phyloP scores from a whole-genome alignment of 1,284 basidiomycete species.

The Vanrija sp. region DNA sequence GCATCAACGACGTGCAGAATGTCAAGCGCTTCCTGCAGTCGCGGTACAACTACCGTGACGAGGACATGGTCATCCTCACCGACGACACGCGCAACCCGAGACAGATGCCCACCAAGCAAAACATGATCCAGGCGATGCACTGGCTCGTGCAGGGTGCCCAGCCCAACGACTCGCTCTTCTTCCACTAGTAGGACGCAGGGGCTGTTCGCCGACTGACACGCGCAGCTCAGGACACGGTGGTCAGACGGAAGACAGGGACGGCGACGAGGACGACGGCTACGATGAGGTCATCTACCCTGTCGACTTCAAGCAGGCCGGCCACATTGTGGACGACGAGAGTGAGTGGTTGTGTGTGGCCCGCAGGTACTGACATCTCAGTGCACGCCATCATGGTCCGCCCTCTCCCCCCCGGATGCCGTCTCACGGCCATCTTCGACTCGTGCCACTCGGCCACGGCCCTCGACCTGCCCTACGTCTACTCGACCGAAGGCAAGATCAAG shows the following conservation, averaged over 20 bases:
- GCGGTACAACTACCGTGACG: constrained; percentile 64
- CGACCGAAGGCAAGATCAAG: constrained; percentile 79
- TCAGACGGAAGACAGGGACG: constrained; percentile 65
- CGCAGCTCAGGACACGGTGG: constrained; percentile 69
- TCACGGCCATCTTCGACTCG: constrained; percentile 80
- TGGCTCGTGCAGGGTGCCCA: constrained; percentile 80
- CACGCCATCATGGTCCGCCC: constrained; percentile 57
- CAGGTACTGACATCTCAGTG: constrained; percentile 6
- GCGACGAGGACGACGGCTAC: constrained; percentile 57
- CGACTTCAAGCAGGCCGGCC: constrained; percentile 65
- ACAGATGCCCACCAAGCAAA: constrained; percentile 68
- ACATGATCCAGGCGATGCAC: constrained; percentile 80
- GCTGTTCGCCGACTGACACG: background rate
- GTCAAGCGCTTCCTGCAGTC: constrained; percentile 70
- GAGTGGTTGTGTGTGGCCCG: constrained; percentile 6
- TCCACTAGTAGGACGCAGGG: constrained; percentile 65
- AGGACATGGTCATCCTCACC: constrained; percentile 80
- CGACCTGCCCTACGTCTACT: constrained; percentile 60
- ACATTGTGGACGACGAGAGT: constrained; percentile 79
- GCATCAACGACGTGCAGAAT: constrained; percentile 83
- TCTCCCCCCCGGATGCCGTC: constrained; percentile 74
- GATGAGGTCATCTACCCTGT: constrained; percentile 79
- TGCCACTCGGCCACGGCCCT: constrained; percentile 52
- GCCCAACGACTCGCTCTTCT: constrained; percentile 83
- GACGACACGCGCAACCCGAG: constrained; percentile 66